Evolutionary conservation across 176 grass and related monocot genomes (phyloP), one percentile per base, ranked within the genome.

Genomic region (Carex kokanica): DNA sequence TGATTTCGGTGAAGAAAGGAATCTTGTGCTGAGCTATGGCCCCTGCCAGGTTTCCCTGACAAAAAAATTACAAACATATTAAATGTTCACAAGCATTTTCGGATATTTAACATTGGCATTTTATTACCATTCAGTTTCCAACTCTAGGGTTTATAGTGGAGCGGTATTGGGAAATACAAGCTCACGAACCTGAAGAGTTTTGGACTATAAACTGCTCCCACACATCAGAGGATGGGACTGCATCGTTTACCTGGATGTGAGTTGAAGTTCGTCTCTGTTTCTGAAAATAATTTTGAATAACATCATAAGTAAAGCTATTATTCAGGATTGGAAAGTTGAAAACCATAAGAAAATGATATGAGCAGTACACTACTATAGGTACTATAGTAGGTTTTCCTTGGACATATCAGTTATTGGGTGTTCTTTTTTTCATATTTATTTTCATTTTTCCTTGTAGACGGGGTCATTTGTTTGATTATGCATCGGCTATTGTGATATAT

Each of bases 61-160:
- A 57, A 78, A 85, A 27, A 31, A 41, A 43, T 41, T 20, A 69
- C 65, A 9, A 85, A 13, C 18, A 80, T 83, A 34, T 80, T 3
- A 68, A 60, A 75, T 18, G 53, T 38, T 81, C 8, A 15, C 59
- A 14, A 70, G 83, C 51, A 49, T 68, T 64, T 54, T 82, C 36
- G 86, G 78, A 87, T 3, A 72, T 89, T 81, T 87, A 62, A 80
- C 17, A 7, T 53, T 25, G 11, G 12, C 71, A 74, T 68, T 83
- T 56, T 38, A 23, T 38, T 72, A 75, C 25, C 15, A 8, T 20
- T 17, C 81, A 98, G 95, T 98, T 98, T 89, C 95, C 95, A 89
- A 98, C 95, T 56, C 88, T 98, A 82, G 95, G 95, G 61, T 98
- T 98, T 89, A 94, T 98, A 64, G 95, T 98, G 78, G 95, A 98